Evolutionary conservation across 805 yeast species (phyloP), one percentile per base, ranked within the genome.

Genomic region (Metschnikowia gruessii): DNA sequence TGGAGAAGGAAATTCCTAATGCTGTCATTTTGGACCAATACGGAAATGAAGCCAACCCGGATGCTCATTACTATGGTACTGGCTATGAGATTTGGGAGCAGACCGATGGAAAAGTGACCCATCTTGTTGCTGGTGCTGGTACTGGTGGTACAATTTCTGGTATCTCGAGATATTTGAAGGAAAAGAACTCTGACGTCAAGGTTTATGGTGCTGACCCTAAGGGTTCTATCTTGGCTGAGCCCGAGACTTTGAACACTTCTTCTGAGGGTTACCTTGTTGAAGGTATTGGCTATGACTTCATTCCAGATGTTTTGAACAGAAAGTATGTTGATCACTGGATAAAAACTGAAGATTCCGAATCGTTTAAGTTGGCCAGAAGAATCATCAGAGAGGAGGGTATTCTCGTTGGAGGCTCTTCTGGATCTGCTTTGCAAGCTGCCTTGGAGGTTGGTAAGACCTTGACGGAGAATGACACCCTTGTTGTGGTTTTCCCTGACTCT

Each of bases 91-190:
- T 87, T 59, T 86, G 90, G 82, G 81, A 82, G 50, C 95, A 87
- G 68, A 79, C 92, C 13, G 67, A 75, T 21, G 87, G 91, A 30
- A 77, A 82, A 49, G 73, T 88, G 44, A 81, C 80, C 45, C 88
- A 83, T 51, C 73, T 88, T 37, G 85, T 88, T 45, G 95, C 95
- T 32, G 96, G 96, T 65, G 95, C 96, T 7, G 96, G 96, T 69
- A 87, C 96, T 48, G 96, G 96, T 68, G 99, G 99, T 47, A 94
- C 99, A 1, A 88, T 92, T 38, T 75, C 95, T n/a, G 99, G 99
- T 46, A 90, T 90, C 24, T 79, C 95, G 3, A 75, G 75, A 50
- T 94, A 75, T 65, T 73, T 92, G 57, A 87, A 87, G 70, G 87
- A 81, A 63, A 77, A 83, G 65, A 77, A 85, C 65, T 69, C 81